Base-by-base conservation (phyloP, 73 alveolate species). In the Paraurostyla sp. region DNA sequence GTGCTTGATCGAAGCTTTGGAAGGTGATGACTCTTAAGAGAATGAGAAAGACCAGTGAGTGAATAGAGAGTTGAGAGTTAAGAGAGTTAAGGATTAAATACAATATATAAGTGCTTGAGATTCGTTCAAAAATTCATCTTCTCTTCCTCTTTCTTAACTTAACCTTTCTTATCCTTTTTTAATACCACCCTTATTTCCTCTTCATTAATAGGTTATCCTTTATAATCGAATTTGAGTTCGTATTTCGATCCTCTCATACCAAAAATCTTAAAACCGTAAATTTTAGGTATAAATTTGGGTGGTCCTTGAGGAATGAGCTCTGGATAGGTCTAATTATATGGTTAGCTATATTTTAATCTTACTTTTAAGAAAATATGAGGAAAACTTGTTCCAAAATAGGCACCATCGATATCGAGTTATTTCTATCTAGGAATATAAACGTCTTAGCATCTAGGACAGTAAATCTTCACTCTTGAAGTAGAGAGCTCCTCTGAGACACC, bases 401-500 rank as follows among this genome's bases (percentile, higher is more conserved):
- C 98, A 20, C 99, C 99, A 93, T 97, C 99, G 82, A 97, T 89
- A 90, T 95, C 98, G 45, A 95, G 92, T 36, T 87, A 71, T 76
- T 93, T 94, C 76, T 63, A 71, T 25, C 98, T 80, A 43, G 99
- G 99, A 54, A 95, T 96, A 89, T 93, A 95, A 3, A 96, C 98
- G 60, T 97, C 99, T 80, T 95, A 92, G 85, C 99, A 97, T 87
- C 96, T 85, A 0, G 99, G 99, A 54, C 99, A 97, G 83, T 83
- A 97, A 20, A 96, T 93, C 90, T 97, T 98, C 16, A 98, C 99
- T 92, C 99, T 95, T 30, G 98, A 93, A 6, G 96, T 95, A 41
- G 98, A 76, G 25, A 98, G 93, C 58, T 98, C 99, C 76, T 97
- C 99, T 86, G 98, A 92, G 96, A 97, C 94, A 20, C 99, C 99